Base-by-base conservation (phyloP, 768 basidiomycete species). In the Lyophyllum semitale region DNA sequence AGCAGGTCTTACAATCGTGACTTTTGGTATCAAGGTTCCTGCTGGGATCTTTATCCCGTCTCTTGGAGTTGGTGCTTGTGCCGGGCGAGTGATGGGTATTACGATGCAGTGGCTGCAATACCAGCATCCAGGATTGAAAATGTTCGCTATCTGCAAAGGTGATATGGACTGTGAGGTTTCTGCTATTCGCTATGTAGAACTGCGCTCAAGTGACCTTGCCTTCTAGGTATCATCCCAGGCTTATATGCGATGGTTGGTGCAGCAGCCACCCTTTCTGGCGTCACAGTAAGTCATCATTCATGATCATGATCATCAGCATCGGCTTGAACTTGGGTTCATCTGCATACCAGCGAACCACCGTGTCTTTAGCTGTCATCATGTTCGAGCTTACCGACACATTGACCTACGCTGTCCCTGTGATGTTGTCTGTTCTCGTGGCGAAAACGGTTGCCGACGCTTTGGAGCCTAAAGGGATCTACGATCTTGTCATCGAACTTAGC, bases 11-110 rank as follows among this genome's bases (percentile, higher is more conserved):
- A 95, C 93, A 0, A 75, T 94, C 48, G 79, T 96, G 33, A 98
- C 96, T 0, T 98, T 98, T 57, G 97, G 96, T 7, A 92, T 96
- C 73, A 91, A 89, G 64, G 64, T 93, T 17, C 91, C 91, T 45
- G 94, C 95, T 13, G 96, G 97, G 3, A 97, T 98, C 61, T 99
- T 99, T 72, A 93, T 99, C 37, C 97, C 97, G 0, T 92, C 94
- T 0, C 83, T 99, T 8, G 94, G 90, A 13, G 95, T 96, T 11
- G 95, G 96, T 23, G 95, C 95, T 0, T 95, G 94, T 65, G 90
- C 91, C 26, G 97, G 97, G 1, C 82, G 96, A 22, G 83, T 98
- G 32, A 63, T 93, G 32, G 96, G 96, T 32, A 84, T 97, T 33
- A 64, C 74, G 6, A 81, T 98, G 70, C 92, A 95, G 66, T 88